These are phyloP conservation scores for Colletotrichum navitas DNA, from an alignment of 2,329 filamentous ascomycete genomes.

Conservation along the genomic window DNA sequence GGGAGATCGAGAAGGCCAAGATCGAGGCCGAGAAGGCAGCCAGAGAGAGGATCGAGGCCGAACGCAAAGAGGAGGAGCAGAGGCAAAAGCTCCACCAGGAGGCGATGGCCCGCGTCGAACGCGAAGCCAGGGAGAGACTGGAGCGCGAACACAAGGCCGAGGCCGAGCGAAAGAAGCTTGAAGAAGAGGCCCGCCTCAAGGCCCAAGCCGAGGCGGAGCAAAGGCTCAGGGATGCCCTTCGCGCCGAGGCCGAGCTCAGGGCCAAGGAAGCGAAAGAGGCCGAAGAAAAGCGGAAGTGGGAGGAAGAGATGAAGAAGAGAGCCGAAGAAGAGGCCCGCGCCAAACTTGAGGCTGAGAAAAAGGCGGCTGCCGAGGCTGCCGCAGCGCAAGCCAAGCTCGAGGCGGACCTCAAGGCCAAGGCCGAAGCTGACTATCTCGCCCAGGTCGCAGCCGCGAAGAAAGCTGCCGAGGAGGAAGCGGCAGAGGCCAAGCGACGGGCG, in stretches of 20 bases:
- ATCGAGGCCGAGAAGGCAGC: conserved; percentile 60
- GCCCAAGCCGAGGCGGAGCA: conserved; percentile 56
- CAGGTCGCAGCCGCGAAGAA: conserved; percentile 56
- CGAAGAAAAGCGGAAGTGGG: conserved; percentile 44
- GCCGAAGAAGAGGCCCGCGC: conserved; percentile 56
- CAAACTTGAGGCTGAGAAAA: conserved; percentile 57
- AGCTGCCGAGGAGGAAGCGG: conserved; percentile 54
- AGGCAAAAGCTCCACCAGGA: conserved; percentile 53
- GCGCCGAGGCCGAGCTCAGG: conserved; percentile 55
- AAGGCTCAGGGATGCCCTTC: conserved; percentile 48
- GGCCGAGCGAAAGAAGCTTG: conserved; percentile 55
- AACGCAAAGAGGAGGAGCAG: conserved; percentile 61
- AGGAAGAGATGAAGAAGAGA: conserved; percentile 51
- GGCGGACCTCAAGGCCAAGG: conserved; percentile 52
- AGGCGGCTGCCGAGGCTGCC: conserved; percentile 55
- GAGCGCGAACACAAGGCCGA: conserved; percentile 58
- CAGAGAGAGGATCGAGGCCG: conserved; percentile 59
- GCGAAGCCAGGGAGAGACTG: conserved; percentile 54
- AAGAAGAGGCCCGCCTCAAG: conserved; percentile 56
- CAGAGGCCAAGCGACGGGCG: conserved; percentile 48
- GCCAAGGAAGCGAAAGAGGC: conserved; percentile 46
- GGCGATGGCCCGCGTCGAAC: conserved; percentile 49
- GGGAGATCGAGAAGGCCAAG: conserved; percentile 62
- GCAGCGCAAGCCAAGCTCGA: conserved; percentile 49
- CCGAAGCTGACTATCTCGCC: conserved; percentile 49